Conservation (phyloP, 345 rosid species). For the Aquilaria malaccensis region DNA sequence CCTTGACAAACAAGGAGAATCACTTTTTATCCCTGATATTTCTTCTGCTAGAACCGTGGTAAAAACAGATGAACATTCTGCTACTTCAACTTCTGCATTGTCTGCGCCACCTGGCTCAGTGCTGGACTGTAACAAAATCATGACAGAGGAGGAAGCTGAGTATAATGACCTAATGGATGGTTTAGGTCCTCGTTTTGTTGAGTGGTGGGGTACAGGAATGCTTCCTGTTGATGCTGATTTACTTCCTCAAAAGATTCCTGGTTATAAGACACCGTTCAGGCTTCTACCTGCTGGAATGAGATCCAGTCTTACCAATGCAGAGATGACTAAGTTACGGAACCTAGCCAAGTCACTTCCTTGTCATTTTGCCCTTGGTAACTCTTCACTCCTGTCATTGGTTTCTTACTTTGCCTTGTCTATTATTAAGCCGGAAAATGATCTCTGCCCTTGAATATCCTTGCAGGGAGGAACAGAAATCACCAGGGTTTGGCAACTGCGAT, state of each 20-base stretch:
- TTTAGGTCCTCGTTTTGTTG: constrained; percentile 89
- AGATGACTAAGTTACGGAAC: constrained; percentile 91
- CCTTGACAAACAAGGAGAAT: constrained; percentile 32
- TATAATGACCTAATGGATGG: constrained; percentile 65
- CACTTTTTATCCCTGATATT: constrained; percentile 67
- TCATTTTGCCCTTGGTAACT: constrained; percentile 94
- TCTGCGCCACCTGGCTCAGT: constrained; percentile 28
- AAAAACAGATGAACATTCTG: constrained; percentile 20
- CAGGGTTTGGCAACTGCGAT: constrained; percentile 93
- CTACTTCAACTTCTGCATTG: constrained; percentile 26
- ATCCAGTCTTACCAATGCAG: constrained; percentile 81
- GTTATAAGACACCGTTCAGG: constrained; percentile 91
- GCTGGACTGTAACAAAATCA: constrained; percentile 23
- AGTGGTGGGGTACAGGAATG: constrained; percentile 99
- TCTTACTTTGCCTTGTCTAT: constrained; percentile 11
- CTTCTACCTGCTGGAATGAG: constrained; percentile 97
- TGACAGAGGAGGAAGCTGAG: constrained; percentile 85
- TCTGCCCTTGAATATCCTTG: constrained; percentile 19
- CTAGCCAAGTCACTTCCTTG: constrained; percentile 86
- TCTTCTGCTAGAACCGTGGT: constrained; percentile 37
- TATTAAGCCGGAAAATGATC: constrained; percentile 4
- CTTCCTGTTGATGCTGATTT: constrained; percentile 95
- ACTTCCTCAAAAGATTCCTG: constrained; percentile 74
- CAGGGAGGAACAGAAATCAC: constrained; percentile 95
- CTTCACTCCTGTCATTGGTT: constrained; percentile 8